Base-by-base conservation (phyloP, 176 grass and related monocot genomes). In the Triticum timopheevii region DNA sequence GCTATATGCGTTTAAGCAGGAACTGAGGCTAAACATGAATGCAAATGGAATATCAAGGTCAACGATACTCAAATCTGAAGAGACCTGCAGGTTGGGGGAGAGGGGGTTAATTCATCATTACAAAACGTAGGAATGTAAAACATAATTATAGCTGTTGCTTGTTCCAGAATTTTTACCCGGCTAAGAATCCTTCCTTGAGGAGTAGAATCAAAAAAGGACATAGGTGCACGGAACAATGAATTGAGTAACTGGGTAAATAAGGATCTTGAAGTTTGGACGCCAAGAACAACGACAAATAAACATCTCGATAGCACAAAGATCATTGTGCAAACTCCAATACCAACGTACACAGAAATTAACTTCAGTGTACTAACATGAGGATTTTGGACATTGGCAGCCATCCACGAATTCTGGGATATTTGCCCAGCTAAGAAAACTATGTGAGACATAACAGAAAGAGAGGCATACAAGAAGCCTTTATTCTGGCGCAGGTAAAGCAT, bases 401-500 rank as follows among this genome's bases (percentile, higher is more conserved):
- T 92, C 96, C 93, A 98, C 68, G 93, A 86, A 70, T 95, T 98
- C 72, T 95, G 96, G 42, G 93, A 98, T 89, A 98, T 90, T 91
- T 98, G 93, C 8, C 88, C 96, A 61, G 62, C 16, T 80, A 92
- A 3, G 82, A 95, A 95, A 78, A 92, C 39, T 64, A 92, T 44
- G 62, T 94, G 93, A 63, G 61, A 86, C 50, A 94, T 76, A 77
- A 64, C 70, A 40, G 39, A 23, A 20, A 98, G 10, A 56, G 61
- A 94, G 64, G 45, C 68, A 76, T 94, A 95, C 6, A 98, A 42
- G 45, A 91, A 89, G 44, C 93, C 96, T 77, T 95, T 98, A 19
- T 91, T 92, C 81, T 98, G 93, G 36, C 61, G 17, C 39, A 95
- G 86, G 82, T 95, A 95, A 65, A 89, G 88, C 24, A 86, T 88